Percentiles rank a stretch among this genome's conserved stretches.
Conservation (phyloP, 441 rosid species). For the Croton setiger region DNA sequence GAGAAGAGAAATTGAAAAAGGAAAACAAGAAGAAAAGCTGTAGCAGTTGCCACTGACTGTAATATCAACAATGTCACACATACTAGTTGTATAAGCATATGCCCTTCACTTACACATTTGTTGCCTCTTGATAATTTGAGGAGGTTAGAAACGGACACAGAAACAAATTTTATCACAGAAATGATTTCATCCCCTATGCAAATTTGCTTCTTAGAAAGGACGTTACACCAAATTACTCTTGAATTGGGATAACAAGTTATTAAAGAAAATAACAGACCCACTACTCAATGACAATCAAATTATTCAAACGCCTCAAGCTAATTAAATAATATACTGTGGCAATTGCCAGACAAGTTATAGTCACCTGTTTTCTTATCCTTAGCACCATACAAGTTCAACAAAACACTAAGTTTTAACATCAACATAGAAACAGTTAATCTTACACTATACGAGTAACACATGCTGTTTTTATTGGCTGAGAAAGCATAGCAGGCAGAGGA, state of each 20-base stretch:
- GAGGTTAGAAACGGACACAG: neutral
- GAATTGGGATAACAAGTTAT: neutral
- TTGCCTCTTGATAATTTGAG: neutral
- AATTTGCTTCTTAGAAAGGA: neutral
- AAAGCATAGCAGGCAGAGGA: conserved; percentile 55
- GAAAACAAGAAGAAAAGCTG: neutral
- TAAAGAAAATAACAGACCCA: neutral
- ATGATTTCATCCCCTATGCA: neutral
- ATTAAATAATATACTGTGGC: neutral
- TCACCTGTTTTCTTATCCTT: neutral
- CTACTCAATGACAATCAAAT: neutral
- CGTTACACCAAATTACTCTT: neutral
- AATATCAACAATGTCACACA: neutral
- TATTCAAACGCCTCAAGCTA: conserved; percentile 2
- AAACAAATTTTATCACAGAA: neutral
- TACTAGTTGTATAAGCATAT: neutral
- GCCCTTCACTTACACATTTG: neutral
- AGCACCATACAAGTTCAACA: neutral
- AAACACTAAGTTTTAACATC: neutral
- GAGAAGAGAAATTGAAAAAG: too few relatives aligned
- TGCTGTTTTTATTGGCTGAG: conserved; percentile 60
- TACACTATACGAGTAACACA: conserved; percentile 59
- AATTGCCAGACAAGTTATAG: neutral
- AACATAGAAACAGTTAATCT: conserved; percentile 32
- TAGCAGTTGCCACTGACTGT: neutral